Percentiles rank a stretch among this genome's conserved stretches.
Conservation (phyloP, 495 filamentous ascomycete species). For the Aspergillus avenaceus region DNA sequence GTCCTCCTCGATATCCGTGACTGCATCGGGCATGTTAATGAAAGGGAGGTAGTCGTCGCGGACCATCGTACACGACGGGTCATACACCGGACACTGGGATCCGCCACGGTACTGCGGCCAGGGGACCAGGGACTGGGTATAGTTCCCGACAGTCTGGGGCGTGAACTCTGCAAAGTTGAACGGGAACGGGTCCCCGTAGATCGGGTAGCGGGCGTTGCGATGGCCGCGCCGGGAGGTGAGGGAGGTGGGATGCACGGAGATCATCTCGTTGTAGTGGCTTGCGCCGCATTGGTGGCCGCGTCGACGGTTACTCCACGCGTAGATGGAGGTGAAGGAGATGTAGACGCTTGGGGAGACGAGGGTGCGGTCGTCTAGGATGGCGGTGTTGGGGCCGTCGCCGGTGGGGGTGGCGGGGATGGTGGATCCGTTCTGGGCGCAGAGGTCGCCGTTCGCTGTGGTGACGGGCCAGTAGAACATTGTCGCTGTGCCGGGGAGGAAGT, state of each 20-base stretch:
- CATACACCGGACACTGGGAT: conserved; percentile 16
- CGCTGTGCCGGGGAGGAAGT: conserved; percentile 22
- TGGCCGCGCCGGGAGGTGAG: conserved; percentile 17
- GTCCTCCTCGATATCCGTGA: conserved; percentile 7
- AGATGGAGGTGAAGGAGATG: conserved; percentile 24
- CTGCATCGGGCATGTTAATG: conserved; percentile 8
- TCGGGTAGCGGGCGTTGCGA: conserved; percentile 20
- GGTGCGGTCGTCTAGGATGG: conserved; percentile 17
- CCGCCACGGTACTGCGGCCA: conserved; percentile 24
- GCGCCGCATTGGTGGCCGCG: conserved; percentile 17
- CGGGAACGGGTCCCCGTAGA: conserved; percentile 18
- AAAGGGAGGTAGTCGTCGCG: conserved; percentile 19
- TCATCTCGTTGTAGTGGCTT: conserved; percentile 14
- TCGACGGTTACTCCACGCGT: conserved; percentile 20
- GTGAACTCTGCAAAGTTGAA: conserved; percentile 24
- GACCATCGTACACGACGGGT: conserved; percentile 15
- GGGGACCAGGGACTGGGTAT: conserved; percentile 18
- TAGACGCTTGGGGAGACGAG: conserved; percentile 22
- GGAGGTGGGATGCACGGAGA: conserved; percentile 14
- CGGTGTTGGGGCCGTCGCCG: conserved; percentile 17
- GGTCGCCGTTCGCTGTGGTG: conserved; percentile 17
- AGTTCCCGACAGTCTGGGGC: conserved; percentile 17
- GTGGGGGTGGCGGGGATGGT: conserved; percentile 16
- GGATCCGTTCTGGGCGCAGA: conserved; percentile 20
- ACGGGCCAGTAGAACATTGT: conserved; percentile 30